These are phyloP conservation scores for Pythium biforme DNA, from an alignment of 352 stramenopile genomes.

Conservation along the genomic window DNA sequence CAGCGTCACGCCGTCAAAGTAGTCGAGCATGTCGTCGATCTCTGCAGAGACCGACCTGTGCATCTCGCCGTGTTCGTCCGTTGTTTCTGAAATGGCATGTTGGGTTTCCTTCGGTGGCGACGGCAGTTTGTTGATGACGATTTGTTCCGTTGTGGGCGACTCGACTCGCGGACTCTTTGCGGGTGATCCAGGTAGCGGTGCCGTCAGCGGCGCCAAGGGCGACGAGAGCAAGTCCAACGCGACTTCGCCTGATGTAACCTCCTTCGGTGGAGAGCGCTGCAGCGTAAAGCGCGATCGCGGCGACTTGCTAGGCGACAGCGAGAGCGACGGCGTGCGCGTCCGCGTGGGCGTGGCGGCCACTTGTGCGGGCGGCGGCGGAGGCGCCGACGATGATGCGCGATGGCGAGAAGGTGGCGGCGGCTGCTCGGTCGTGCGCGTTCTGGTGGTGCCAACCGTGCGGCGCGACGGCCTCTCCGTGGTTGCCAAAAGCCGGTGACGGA, in stretches of 20 bases:
- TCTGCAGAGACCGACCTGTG: slow-evolving; percentile 24
- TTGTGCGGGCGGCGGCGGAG: neutral
- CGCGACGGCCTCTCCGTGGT: neutral
- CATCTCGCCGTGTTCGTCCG: too few relatives aligned
- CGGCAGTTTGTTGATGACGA: slow-evolving; percentile 11
- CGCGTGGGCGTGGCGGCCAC: neutral
- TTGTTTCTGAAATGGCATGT: slow-evolving; percentile 19
- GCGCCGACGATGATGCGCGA: slow-evolving; percentile 8
- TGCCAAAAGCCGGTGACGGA: slow-evolving; percentile 5
- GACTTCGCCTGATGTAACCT: slow-evolving; percentile 5
- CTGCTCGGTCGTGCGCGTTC: neutral
- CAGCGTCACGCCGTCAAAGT: slow-evolving; percentile 65
- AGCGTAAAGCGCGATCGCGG: neutral
- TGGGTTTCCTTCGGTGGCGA: slow-evolving; percentile 14
- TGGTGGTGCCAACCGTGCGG: neutral
- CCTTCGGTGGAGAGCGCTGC: neutral
- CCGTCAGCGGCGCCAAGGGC: slow-evolving; percentile 7
- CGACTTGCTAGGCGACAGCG: slow-evolving; percentile 2
- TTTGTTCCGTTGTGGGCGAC: neutral
- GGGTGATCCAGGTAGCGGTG: neutral
- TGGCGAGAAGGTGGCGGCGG: slow-evolving; percentile 1
- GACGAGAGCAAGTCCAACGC: slow-evolving; percentile 30
- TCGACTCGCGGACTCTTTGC: neutral
- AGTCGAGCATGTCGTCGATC: slow-evolving; percentile 77
- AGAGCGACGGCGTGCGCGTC: slow-evolving; percentile 6